These are phyloP conservation scores for Heliamphora pulchella DNA, from an alignment of 179 eudicot species.

Conservation along the genomic window DNA sequence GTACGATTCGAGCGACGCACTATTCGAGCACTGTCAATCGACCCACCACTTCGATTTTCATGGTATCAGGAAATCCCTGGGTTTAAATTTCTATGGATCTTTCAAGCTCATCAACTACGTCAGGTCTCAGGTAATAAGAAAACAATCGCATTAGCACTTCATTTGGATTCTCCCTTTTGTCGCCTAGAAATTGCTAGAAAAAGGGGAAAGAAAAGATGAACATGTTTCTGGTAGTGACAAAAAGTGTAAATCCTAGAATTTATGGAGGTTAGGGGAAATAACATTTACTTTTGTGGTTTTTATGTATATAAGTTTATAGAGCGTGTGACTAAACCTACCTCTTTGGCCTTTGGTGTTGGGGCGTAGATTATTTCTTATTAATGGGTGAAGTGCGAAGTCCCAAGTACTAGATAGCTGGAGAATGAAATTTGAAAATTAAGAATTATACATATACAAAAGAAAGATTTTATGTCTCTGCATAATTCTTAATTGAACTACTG, in stretches of 20 bases:
- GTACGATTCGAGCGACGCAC: conserved; percentile 26
- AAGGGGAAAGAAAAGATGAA: neutral
- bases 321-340: no score
- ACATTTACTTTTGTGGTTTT: no score
- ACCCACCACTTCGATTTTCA: conserved; percentile 54
- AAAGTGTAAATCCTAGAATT: no score
- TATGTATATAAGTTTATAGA: no score
- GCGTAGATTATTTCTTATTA: no score
- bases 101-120: conserved; percentile 81
- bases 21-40: conserved; percentile 53
- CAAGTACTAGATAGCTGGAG: no score
- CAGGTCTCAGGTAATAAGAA: conserved; percentile 49
- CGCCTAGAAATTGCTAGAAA: neutral
- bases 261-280: no score
- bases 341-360: no score
- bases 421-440: no score
- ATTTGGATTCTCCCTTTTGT: neutral
- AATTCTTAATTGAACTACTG: neutral
- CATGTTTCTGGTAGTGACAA: neutral
- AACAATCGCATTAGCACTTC: neutral
- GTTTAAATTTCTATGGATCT: conserved; percentile 65
- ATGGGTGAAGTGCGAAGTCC: no score
- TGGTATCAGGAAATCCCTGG: conserved; percentile 32
- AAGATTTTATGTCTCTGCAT: no score
- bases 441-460: no score